A percentile compares a stretch with the other conserved stretches of the same genome.
phyloP scores from a whole-genome alignment of 2,329 filamentous ascomycete genomes.

The Nothophoma quercina region DNA sequence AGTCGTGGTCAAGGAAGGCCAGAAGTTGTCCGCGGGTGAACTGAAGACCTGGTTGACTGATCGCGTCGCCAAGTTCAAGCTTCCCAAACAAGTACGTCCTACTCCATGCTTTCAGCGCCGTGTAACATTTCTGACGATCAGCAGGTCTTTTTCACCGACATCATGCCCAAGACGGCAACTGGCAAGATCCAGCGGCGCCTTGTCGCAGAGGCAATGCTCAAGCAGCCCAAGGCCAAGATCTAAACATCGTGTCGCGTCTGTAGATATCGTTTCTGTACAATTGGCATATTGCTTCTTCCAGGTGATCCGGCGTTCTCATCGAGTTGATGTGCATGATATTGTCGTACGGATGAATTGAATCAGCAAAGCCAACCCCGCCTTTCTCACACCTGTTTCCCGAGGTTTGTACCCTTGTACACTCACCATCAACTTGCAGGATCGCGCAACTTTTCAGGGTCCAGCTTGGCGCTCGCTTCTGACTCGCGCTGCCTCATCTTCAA shows the following conservation, averaged over 20 bases:
- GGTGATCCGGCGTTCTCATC: not conserved
- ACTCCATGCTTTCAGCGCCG: conserved; percentile 11
- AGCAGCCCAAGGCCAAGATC: conserved; percentile 63
- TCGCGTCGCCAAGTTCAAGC: conserved; percentile 82
- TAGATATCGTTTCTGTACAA: conserved; percentile 16
- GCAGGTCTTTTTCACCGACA: conserved; percentile 79
- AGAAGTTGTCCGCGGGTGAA: conserved; percentile 63
- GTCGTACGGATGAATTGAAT: conserved; percentile 20
- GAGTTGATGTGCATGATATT: conserved; percentile 12
- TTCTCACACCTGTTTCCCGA: conserved; percentile 4
- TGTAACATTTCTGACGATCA: conserved; percentile 29
- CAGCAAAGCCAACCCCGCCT: conserved; percentile 11
- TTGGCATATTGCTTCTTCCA: conserved; percentile 4
- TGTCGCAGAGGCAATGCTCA: conserved; percentile 85
- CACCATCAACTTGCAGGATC: conserved; percentile 9
- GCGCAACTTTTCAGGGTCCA: conserved; percentile 16
- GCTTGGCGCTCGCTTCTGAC: conserved; percentile 19
- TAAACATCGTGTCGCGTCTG: conserved; percentile 39
- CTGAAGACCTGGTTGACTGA: conserved; percentile 73
- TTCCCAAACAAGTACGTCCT: conserved; percentile 75
- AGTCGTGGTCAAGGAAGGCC: conserved; percentile 73
- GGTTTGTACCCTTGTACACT: conserved; percentile 11
- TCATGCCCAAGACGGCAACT: conserved; percentile 92
- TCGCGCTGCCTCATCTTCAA: conserved; percentile 13
- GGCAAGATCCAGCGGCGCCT: conserved; percentile 87